Evolutionary conservation across 2,329 filamentous ascomycete genomes (phyloP).

Genomic region (Cytospora leucostoma): DNA sequence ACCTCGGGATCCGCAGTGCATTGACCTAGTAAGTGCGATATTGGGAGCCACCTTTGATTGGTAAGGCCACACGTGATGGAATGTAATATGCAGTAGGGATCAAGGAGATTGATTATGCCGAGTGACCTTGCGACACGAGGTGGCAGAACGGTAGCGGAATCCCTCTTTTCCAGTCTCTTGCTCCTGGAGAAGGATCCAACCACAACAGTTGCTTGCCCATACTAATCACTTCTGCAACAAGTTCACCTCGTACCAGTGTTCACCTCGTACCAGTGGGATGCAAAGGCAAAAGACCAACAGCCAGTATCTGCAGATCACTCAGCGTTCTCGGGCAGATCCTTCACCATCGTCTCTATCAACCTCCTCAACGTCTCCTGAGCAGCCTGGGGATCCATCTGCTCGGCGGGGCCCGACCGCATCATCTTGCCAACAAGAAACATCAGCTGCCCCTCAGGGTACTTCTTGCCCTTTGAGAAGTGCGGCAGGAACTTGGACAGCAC

Average conservation of each 20-base stretch:
- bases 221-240: not conserved
- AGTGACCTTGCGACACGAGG: too few species aligned
- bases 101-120: too few species aligned
- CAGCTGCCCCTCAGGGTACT: conserved; percentile 58
- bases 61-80: too few species aligned
- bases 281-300: not conserved
- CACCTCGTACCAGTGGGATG: not conserved
- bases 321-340: not conserved
- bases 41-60: too few species aligned
- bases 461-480: conserved; percentile 35
- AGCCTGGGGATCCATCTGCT: conserved; percentile 55
- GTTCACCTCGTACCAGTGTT: too few species aligned
- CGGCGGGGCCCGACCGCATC: conserved; percentile 55
- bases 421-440: conserved; percentile 63
- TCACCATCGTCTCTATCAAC: conserved; percentile 33
- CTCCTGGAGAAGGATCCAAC: too few species aligned
- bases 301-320: not conserved
- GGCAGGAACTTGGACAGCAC: conserved; percentile 46
- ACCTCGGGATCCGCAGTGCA: not conserved
- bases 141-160: too few species aligned
- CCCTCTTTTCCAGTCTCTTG: too few species aligned
- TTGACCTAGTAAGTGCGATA: too few species aligned
- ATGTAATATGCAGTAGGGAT: too few species aligned
- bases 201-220: not conserved
- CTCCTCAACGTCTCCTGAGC: conserved; percentile 50